A percentile compares a stretch with the other conserved stretches of the same genome.
phyloP scores from a whole-genome alignment of 805 yeast species.

The Candida nemodendra region DNA sequence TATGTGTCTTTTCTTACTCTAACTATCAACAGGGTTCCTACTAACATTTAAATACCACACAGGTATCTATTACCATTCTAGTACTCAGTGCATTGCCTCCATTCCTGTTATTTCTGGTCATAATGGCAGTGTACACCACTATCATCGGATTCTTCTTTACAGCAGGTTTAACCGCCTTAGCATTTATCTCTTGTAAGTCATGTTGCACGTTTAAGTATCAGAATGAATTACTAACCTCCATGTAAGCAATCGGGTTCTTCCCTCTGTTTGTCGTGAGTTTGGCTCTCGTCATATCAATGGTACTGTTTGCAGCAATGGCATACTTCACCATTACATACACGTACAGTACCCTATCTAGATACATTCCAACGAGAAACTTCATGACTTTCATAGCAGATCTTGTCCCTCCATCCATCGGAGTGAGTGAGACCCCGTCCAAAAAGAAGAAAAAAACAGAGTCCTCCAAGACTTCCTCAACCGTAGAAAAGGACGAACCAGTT shows the following conservation, averaged over 20 bases:
- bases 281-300: slow-evolving; percentile 12
- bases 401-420: slow-evolving; percentile 36
- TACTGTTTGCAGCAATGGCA: slow-evolving; percentile 10
- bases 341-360: slow-evolving; percentile 6
- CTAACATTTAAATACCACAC: too few species aligned
- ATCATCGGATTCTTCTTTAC: slow-evolving; percentile 18
- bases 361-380: slow-evolving; percentile 19
- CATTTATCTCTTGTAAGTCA: slow-evolving; percentile 17
- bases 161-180: slow-evolving; percentile 13
- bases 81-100: slow-evolving; percentile 19
- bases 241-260: slow-evolving; percentile 24
- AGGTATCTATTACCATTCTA: slow-evolving; percentile 13
- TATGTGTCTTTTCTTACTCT: slow-evolving; percentile 5
- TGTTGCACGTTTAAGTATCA: too few species aligned
- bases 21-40: too few species aligned
- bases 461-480: not conserved
- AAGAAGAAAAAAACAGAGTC: slow-evolving; percentile 1
- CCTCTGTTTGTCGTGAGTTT: slow-evolving; percentile 24
- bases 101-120: slow-evolving; percentile 9
- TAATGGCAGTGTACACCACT: slow-evolving; percentile 17
- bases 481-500: slow-evolving; percentile 1
- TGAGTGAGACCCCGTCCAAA: slow-evolving; percentile 18
- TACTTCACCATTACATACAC: slow-evolving; percentile 11
- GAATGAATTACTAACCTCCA: slow-evolving; percentile 6
- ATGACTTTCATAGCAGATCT: slow-evolving; percentile 28